Evolutionary conservation across 164 flowering plant species (phyloP), one percentile per base, ranked within the genome.

Genomic region (Cinnamomum chago): DNA sequence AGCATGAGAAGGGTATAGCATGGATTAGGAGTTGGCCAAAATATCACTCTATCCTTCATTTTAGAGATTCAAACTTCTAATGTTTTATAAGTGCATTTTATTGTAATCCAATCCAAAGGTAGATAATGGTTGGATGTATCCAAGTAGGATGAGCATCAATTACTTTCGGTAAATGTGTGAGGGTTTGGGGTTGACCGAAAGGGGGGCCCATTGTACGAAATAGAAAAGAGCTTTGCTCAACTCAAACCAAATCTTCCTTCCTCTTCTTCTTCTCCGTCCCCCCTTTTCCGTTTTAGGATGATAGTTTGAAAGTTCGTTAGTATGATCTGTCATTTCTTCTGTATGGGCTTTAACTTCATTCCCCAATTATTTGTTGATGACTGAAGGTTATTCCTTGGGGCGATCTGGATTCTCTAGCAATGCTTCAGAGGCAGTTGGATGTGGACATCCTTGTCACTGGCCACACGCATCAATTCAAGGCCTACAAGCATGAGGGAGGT

Each of bases 371-470:
- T 70, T 70, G 24, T 2, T 51, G 18, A 2, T 28, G 67, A 75
- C 0, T 79, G 69, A 75, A 94, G 97, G 96, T 92, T 79, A 81
- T 94, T 70, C 98, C 97, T 70, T 92, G 97, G 94, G 97, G 98
- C 14, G 98, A 94, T 81, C 81, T 94, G 65, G 97, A 94, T 80
- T 94, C 97, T n/a, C 81, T 94, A 58, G 95, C 97, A 70, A 94
- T 94, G 98, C 89, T 94, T 60, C 98, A 94, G 82, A 91, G 98
- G 78, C 97, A 94, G 85, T 79, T 94, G 79, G 97, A 91, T 75
- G 98, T 94, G 18, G 98, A 92, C 85, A 94, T 94, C 79, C 90
- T 92, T n/a, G 92, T 94, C 65, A 94, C 94, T 0, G 98, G 98
- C 35, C 98, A 94, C 76, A 90, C 97, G 35, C 97, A 92, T 79